Percentiles rank a stretch among this genome's conserved stretches.
Evolutionary conservation across 768 basidiomycete genomes (phyloP).

Genomic region (Termitomyces sp.): DNA sequence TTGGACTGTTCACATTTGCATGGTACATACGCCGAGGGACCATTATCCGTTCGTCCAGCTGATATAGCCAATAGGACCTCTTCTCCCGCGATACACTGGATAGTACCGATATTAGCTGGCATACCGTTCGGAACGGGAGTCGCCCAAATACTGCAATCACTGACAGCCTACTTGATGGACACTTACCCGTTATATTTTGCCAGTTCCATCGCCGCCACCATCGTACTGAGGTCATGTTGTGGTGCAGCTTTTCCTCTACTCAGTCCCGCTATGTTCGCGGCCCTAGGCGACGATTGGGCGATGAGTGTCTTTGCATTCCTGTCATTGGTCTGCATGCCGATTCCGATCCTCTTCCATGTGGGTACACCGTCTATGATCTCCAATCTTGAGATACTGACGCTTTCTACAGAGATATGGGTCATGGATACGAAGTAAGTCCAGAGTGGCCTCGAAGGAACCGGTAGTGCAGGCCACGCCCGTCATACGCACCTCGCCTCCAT

Average conservation of each 20-base stretch:
- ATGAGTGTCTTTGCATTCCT: constrained; percentile 53
- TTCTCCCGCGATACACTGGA: constrained; percentile 53
- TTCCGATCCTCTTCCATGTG: constrained; percentile 56
- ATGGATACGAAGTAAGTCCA: constrained; percentile 43
- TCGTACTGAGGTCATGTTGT: constrained; percentile 60
- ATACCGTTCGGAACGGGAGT: constrained; percentile 65
- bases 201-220: constrained; percentile 65
- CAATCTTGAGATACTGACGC: not conserved
- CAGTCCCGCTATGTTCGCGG: constrained; percentile 46
- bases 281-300: constrained; percentile 53
- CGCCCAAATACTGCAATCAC: constrained; percentile 59
- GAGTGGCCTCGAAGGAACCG: constrained; percentile 39
- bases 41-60: not conserved
- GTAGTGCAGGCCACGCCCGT: not conserved
- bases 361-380: constrained; percentile 16
- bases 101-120: constrained; percentile 63
- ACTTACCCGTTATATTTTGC: constrained; percentile 64
- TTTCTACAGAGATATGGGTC: constrained; percentile 44
- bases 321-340: constrained; percentile 47
- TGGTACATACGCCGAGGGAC: constrained; percentile 32
- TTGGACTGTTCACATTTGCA: constrained; percentile 67
- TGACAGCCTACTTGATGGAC: constrained; percentile 74
- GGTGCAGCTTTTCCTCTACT: constrained; percentile 64
- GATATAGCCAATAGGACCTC: constrained; percentile 37
- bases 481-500: not conserved